Evolutionary conservation across 1,284 basidiomycete species (phyloP).

Genomic region (Trichosporon ovoides): DNA sequence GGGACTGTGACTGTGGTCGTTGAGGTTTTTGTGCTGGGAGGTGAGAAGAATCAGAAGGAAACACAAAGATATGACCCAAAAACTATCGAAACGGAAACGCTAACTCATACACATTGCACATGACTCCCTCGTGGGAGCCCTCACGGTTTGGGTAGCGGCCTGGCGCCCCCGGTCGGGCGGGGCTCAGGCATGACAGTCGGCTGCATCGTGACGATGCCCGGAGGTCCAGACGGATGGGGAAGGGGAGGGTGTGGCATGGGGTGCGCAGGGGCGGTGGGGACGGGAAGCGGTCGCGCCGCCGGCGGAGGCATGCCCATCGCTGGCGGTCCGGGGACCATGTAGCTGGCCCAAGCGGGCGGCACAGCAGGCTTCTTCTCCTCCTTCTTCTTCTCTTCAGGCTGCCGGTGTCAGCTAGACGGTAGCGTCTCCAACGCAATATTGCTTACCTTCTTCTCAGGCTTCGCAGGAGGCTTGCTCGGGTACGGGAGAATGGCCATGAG

Average conservation of each 20-base stretch:
- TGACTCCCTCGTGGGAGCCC: neutral
- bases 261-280: neutral
- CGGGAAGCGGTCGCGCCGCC: slow-evolving; percentile 1
- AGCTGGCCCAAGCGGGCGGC: slow-evolving; percentile 11
- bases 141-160: neutral
- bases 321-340: slow-evolving; percentile 6
- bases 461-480: slow-evolving; percentile 33
- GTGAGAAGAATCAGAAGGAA: too few species aligned
- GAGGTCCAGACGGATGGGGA: neutral
- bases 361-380: slow-evolving; percentile 11
- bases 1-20: neutral
- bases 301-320: slow-evolving; percentile 5
- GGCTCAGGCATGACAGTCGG: slow-evolving; percentile 2
- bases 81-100: neutral
- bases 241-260: neutral
- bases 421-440: neutral
- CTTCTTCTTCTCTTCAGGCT: slow-evolving; percentile 18
- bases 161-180: neutral
- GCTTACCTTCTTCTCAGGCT: slow-evolving; percentile 26
- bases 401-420: neutral
- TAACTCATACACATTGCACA: too few species aligned
- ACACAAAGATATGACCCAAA: neutral
- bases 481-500: slow-evolving; percentile 48
- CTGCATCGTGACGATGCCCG: neutral
- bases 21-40: too few species aligned